These are phyloP conservation scores for Lactarius hatsudake DNA, from an alignment of 768 basidiomycete genomes.

Conservation along the genomic window DNA sequence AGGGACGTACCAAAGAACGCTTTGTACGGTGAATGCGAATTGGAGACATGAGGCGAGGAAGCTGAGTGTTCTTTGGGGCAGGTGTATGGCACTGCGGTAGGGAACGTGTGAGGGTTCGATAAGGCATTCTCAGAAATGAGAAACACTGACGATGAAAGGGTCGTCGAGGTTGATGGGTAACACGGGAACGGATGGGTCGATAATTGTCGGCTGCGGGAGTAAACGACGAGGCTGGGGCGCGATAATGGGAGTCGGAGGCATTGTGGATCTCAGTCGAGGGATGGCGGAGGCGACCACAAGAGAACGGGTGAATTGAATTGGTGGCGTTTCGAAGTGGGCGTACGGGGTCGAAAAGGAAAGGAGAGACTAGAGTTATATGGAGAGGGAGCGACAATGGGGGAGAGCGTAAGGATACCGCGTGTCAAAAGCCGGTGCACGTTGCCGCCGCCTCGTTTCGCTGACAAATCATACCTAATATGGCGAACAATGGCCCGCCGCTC, in stretches of 20 bases:
- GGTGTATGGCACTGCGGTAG: constrained; percentile 22
- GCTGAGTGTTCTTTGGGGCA: constrained; percentile 20
- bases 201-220: constrained; percentile 20
- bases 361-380: constrained; percentile 25
- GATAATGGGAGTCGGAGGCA: constrained; percentile 27
- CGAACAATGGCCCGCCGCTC: constrained; percentile 24
- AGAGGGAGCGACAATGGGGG: constrained; percentile 21
- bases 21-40: constrained; percentile 25
- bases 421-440: constrained; percentile 26
- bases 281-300: neutral
- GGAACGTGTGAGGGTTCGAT: neutral
- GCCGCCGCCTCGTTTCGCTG: constrained; percentile 24
- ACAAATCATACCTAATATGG: constrained; percentile 24
- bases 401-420: constrained; percentile 21
- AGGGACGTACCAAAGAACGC: constrained; percentile 19
- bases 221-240: constrained; percentile 27
- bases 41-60: constrained; percentile 27
- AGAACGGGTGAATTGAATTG: neutral
- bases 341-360: constrained; percentile 16
- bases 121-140: constrained; percentile 1
- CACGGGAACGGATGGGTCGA: constrained; percentile 16
- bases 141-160: constrained; percentile 27
- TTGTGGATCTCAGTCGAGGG: constrained; percentile 14
- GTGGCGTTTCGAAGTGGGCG: constrained; percentile 5
- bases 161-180: constrained; percentile 24